Conservation (phyloP, 2,329 filamentous ascomycete genomes). For the Hirsutella minnesotensis region DNA sequence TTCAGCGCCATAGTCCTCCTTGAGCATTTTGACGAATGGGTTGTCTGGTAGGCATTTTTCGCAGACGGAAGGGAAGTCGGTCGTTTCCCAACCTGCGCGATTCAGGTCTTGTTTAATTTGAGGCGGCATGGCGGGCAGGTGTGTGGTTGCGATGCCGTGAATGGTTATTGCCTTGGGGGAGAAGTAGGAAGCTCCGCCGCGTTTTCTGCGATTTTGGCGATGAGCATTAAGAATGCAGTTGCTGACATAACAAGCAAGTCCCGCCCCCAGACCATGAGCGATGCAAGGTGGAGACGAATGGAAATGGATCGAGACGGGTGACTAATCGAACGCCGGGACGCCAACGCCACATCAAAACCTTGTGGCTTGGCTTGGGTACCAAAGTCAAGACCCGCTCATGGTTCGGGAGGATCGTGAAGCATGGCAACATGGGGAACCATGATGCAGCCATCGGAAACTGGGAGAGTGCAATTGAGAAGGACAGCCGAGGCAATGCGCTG, state of each 20-base stretch:
- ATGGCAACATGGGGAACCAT: neutral
- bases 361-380: no score
- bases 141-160: neutral
- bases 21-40: constrained; percentile 97
- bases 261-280: neutral
- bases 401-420: no score
- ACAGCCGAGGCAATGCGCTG: neutral
- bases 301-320: no score
- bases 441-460: neutral
- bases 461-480: neutral
- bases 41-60: constrained; percentile 94
- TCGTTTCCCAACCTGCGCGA: constrained; percentile 90
- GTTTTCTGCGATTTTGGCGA: neutral
- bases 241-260: neutral
- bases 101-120: constrained; percentile 96
- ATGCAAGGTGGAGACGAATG: no score
- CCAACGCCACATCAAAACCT: no score
- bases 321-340: no score
- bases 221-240: neutral
- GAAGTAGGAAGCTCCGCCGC: neutral
- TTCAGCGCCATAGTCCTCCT: constrained; percentile 86
- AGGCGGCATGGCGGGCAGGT: constrained; percentile 50
- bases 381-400: no score
- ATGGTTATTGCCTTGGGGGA: neutral
- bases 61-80: constrained; percentile 78